A percentile compares a stretch with the other conserved stretches of the same genome.
phyloP scores from a whole-genome alignment of 371 early-diverging fungal genomes.

The Syncephalastrum racemosum region DNA sequence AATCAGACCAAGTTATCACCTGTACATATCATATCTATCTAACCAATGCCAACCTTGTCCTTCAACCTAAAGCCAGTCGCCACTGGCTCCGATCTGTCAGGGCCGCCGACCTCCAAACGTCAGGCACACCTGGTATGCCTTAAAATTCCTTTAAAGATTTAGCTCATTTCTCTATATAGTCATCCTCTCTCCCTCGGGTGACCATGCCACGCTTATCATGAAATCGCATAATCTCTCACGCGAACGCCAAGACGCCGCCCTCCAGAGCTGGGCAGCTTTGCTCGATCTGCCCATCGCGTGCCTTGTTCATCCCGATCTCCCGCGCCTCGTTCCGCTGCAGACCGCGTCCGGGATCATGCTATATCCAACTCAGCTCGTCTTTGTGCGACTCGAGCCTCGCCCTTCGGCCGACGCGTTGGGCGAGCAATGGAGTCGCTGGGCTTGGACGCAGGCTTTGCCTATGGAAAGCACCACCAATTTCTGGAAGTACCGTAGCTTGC shows the following conservation, averaged over 20 bases:
- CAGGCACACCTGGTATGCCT: constrained; percentile 27
- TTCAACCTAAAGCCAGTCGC: constrained; percentile 41
- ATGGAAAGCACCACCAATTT: constrained; percentile 7
- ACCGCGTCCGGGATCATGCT: no score
- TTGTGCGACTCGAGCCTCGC: constrained; percentile 9
- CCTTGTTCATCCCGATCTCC: no score
- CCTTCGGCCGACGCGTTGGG: constrained; percentile 37
- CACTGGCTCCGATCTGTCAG: constrained; percentile 28
- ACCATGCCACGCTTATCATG: constrained; percentile 21
- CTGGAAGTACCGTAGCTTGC: constrained; percentile 15
- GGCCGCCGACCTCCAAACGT: constrained; percentile 16
- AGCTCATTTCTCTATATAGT: constrained; percentile 14
- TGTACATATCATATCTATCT: constrained; percentile 46
- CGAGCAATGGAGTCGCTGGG: constrained; percentile 41
- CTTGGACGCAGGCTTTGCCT: constrained; percentile 28
- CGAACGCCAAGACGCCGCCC: no score
- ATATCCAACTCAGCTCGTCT: no score
- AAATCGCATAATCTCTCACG: no score
- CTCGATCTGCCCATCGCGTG: no score
- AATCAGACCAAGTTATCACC: constrained; percentile 11
- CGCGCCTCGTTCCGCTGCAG: no score
- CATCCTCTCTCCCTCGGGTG: constrained; percentile 35
- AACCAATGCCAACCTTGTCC: constrained; percentile 36
- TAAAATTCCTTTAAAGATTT: not conserved
- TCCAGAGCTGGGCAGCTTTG: no score